Evolutionary conservation across 2,329 filamentous ascomycete genomes (phyloP).

Genomic region (Nigrospora sphaerica): DNA sequence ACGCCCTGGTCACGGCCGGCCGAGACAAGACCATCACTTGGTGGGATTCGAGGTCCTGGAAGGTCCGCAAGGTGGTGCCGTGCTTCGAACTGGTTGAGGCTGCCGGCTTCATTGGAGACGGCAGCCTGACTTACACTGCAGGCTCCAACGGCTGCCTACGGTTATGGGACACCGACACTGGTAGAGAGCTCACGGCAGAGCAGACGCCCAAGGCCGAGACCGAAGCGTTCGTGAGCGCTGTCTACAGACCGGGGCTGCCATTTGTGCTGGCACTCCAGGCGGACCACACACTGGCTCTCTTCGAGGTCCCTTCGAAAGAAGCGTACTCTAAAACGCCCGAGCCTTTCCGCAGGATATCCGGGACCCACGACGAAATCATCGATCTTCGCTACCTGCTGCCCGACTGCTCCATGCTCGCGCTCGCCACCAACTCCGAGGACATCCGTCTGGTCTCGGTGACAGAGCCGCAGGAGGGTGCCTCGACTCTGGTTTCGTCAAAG

Average conservation of each 20-base stretch:
- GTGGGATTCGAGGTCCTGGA: constrained; percentile 87
- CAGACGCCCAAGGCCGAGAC: constrained; percentile 55
- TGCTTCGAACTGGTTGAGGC: constrained; percentile 81
- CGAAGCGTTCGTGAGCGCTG: constrained; percentile 63
- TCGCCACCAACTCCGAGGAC: constrained; percentile 94
- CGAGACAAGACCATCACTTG: constrained; percentile 91
- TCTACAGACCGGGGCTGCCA: constrained; percentile 58
- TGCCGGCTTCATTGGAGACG: constrained; percentile 69
- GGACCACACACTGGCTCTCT: constrained; percentile 80
- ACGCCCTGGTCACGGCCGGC: constrained; percentile 74
- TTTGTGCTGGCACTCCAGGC: constrained; percentile 78
- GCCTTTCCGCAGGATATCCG: constrained; percentile 75
- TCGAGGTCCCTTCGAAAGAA: constrained; percentile 41
- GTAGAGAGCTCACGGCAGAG: constrained; percentile 71
- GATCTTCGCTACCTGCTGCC: constrained; percentile 82
- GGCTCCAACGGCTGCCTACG: constrained; percentile 78
- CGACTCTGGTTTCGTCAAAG: constrained; percentile 24
- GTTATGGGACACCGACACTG: constrained; percentile 73
- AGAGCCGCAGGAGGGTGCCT: constrained; percentile 25
- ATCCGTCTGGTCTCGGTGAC: constrained; percentile 75
- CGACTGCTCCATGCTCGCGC: constrained; percentile 72
- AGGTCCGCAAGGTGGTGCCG: constrained; percentile 70
- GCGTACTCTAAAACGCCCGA: constrained; percentile 29
- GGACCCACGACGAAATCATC: constrained; percentile 96
- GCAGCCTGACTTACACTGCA: constrained; percentile 70